These are phyloP conservation scores for Prototheca wickerhamii DNA, from an alignment of 163 green algal genomes.

Conservation along the genomic window DNA sequence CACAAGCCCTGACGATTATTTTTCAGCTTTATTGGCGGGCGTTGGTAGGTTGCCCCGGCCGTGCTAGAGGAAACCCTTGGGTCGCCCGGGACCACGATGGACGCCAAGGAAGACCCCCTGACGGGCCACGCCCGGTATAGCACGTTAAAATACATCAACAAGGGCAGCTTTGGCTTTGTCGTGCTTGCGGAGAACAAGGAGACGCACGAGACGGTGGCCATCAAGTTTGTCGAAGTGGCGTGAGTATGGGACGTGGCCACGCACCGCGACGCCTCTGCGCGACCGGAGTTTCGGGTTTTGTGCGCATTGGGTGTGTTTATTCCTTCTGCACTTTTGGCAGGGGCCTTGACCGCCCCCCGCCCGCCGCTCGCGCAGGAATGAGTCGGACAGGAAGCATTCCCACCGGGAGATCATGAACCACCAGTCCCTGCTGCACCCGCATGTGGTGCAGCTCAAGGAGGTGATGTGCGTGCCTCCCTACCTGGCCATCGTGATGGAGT, in stretches of 20 bases:
- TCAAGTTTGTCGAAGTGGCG: conserved; percentile 37
- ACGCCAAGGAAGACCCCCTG: conserved; percentile 18
- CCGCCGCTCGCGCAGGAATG: conserved; percentile 10
- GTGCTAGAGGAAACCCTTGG: neutral
- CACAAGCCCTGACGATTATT: neutral
- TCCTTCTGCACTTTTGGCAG: neutral
- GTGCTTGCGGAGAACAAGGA: conserved; percentile 25
- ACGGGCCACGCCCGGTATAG: conserved; percentile 16
- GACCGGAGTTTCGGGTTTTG: neutral
- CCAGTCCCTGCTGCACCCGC: conserved; percentile 49
- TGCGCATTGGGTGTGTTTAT: neutral
- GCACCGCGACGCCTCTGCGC: neutral
- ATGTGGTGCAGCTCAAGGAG: conserved; percentile 54
- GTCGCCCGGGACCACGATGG: neutral
- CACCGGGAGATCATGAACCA: conserved; percentile 62
- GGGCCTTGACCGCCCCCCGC: neutral
- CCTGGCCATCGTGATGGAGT: conserved; percentile 60
- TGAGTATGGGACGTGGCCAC: conserved; percentile 8
- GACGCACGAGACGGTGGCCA: conserved; percentile 24
- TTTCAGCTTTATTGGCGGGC: neutral
- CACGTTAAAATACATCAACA: conserved; percentile 36
- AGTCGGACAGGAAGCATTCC: conserved; percentile 36
- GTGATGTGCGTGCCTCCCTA: conserved; percentile 22
- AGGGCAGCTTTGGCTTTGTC: conserved; percentile 35
- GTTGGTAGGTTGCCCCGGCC: neutral